Base-by-base conservation (phyloP, 371 early-diverging fungal genomes). In the Haplosporangium sp. region DNA sequence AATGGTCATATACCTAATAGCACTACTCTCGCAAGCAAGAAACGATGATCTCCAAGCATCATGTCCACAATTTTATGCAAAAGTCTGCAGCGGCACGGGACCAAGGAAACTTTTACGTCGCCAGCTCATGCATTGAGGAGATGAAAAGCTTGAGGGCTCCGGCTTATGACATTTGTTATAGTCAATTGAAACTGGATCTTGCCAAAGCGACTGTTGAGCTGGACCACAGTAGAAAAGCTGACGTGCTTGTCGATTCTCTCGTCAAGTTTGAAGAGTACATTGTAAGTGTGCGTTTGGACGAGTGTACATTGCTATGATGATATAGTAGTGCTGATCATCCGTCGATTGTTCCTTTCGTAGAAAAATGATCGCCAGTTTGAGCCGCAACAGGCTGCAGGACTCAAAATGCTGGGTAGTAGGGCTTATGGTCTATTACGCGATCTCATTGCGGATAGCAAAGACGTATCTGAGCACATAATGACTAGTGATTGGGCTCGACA, bases 11-110 rank as follows among this genome's bases (percentile, higher is more conserved):
- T 1, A n/a, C 14, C 1, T 52, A 0, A n/a, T 13, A 12, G 14
- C 54, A 77, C 72, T 59, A 62, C 54, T 67, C 77, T n/a, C 55
- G 61, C 43, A 62, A 50, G 36, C 59, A 71, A 3, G 77, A 77
- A 46, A 12, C 21, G 7, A 12, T 51, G 40, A 53, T 71, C 1
- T n/a, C 55, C 1, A 63, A 59, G 18, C 77, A 77, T 36, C 72
- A 63, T 11, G 61, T 77, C 29, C 60, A 47, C 16, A 55, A 73
- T 16, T 58, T 64, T 29, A 58, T 57, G 42, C 20, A 69, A 13
- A 85, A 87, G 69, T 80, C 83, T 1, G 79, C 84, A 36, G 89
- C 90, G 13, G 90, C 92, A 0, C 73, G 84, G n/a, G 64, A 82
- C 1, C 92, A 92, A 65, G 75, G 82, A n/a, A 85, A 87, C 65